Conservation (phyloP, 2,329 filamentous ascomycete species). For the Arachnopeziza araneosa region DNA sequence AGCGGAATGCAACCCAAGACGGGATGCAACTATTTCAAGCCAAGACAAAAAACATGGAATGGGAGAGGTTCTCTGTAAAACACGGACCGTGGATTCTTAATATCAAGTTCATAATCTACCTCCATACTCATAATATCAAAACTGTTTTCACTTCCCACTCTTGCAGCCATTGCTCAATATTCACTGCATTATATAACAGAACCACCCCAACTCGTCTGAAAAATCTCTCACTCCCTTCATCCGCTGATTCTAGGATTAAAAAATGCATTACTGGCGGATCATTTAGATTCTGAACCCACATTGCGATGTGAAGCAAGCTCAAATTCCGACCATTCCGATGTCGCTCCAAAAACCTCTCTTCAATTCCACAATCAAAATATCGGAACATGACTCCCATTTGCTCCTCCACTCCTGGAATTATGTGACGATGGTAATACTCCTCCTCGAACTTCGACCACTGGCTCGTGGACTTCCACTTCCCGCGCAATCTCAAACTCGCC, state of each 20-base stretch:
- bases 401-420: neutral
- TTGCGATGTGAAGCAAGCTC: constrained; percentile 7
- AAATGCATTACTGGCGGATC: constrained; percentile 4
- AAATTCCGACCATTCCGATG: constrained; percentile 3
- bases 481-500: constrained; percentile 4
- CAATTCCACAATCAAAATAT: constrained; percentile 3
- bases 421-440: neutral
- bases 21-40: neutral
- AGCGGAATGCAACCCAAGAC: neutral
- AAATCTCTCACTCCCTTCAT: constrained; percentile 6
- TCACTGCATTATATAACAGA: constrained; percentile 1
- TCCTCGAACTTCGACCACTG: constrained; percentile 5
- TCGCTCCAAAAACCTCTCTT: constrained; percentile 2
- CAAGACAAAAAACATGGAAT: neutral
- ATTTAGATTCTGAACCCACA: constrained; percentile 2
- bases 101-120: too few relatives aligned
- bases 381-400: constrained; percentile 6
- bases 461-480: neutral
- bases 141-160: constrained; percentile 4
- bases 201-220: constrained; percentile 9
- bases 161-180: constrained; percentile 1
- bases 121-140: neutral
- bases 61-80: too few relatives aligned
- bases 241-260: constrained; percentile 7
- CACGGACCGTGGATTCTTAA: too few relatives aligned